Percentiles rank a stretch among this genome's conserved stretches.
phyloP scores from a whole-genome alignment of 208 protist genomes.

The Cochliopodium minus region DNA sequence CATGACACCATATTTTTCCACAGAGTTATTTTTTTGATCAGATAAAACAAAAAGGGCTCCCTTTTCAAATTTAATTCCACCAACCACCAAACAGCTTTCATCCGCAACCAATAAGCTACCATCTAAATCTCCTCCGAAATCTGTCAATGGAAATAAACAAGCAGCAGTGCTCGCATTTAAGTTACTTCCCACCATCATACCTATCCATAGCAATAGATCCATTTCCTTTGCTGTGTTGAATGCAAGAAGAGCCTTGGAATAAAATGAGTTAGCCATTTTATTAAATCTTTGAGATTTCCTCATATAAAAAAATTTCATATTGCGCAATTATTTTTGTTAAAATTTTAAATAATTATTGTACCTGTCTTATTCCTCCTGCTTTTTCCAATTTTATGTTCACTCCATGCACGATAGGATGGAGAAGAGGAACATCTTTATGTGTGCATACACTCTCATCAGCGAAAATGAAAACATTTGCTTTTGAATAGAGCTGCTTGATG shows the following conservation, averaged over 20 bases:
- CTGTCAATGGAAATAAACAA: neutral
- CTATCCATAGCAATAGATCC: neutral
- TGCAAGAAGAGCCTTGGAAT: neutral
- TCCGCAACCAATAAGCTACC: neutral
- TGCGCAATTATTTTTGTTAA: too few relatives aligned
- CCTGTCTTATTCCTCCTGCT: slow-evolving; percentile 6
- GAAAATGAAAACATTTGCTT: slow-evolving; percentile 1
- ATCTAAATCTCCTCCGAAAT: slow-evolving; percentile 3
- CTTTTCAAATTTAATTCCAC: too few relatives aligned
- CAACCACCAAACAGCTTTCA: too few relatives aligned
- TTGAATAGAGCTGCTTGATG: neutral
- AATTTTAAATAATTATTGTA: too few relatives aligned
- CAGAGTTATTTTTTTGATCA: too few relatives aligned
- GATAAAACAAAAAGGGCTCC: too few relatives aligned
- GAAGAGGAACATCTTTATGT: neutral
- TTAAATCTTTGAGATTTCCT: too few relatives aligned
- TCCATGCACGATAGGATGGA: slow-evolving; percentile 2
- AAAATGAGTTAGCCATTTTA: too few relatives aligned
- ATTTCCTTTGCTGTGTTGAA: neutral
- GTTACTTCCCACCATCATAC: neutral
- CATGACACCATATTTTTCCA: too few relatives aligned
- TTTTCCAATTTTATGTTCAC: slow-evolving; percentile 15
- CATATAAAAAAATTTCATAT: too few relatives aligned
- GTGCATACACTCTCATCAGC: slow-evolving; percentile 11
- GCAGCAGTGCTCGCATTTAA: neutral